Percentiles rank a stretch among this genome's conserved stretches.
Evolutionary conservation across 192 early-diverging fungal genomes (phyloP).

Genomic region (Coemansia erecta): DNA sequence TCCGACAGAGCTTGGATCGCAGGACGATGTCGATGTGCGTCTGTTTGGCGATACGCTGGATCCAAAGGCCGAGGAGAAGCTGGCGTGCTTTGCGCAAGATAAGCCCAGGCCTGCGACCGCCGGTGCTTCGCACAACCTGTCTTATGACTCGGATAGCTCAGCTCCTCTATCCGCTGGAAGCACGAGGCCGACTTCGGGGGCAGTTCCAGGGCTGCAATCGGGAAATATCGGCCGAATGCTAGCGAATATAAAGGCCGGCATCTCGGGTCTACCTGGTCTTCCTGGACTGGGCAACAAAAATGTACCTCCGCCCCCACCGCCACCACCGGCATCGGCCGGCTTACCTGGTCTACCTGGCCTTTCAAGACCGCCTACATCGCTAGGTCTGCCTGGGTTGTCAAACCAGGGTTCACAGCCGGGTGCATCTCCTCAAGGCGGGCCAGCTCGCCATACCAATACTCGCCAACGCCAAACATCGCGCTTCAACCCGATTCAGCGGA

Average conservation of each 20-base stretch:
- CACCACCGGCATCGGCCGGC: neutral
- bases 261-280: slow-evolving; percentile 9
- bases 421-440: slow-evolving; percentile 2
- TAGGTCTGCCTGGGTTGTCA: slow-evolving; percentile 4
- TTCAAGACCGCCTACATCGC: slow-evolving; percentile 3
- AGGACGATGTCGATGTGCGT: slow-evolving; percentile 24
- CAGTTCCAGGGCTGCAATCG: slow-evolving; percentile 30
- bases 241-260: slow-evolving; percentile 31
- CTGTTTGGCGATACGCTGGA: slow-evolving; percentile 31
- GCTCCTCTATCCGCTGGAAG: neutral
- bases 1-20: slow-evolving; percentile 36
- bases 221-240: slow-evolving; percentile 33
- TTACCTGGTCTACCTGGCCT: slow-evolving; percentile 11
- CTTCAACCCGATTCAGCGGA: slow-evolving; percentile 40
- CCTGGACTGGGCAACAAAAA: slow-evolving; percentile 19
- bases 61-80: slow-evolving; percentile 10
- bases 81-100: slow-evolving; percentile 13
- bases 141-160: neutral
- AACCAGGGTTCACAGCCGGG: neutral
- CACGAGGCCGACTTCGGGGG: slow-evolving; percentile 4
- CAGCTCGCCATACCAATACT: slow-evolving; percentile 14
- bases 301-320: neutral
- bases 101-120: neutral
- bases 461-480: slow-evolving; percentile 21
- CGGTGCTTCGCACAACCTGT: neutral